Evolutionary conservation across 129 eudicot species (phyloP), one percentile per base, ranked within the genome.

Genomic region (Saposhnikovia divaricata): DNA sequence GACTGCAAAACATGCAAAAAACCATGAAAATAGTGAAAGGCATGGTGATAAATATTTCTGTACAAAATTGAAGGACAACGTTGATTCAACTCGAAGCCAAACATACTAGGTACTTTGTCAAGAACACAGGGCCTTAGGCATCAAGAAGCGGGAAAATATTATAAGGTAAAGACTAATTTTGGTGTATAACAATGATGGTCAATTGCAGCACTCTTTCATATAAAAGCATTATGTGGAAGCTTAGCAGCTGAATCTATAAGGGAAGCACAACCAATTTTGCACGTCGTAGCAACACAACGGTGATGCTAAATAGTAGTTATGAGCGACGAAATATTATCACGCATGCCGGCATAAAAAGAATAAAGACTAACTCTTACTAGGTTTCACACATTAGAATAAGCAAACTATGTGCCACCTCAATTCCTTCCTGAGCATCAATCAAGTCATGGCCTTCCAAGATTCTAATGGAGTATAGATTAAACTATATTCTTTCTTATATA

Each of bases 1-100:
- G 97, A 74, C 98, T 94, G 93, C 88, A 90, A 84, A 55, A 38
- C 63, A 84, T 10, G 37, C 23, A 23, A 65, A 79, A 79, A 55
- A 57, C 14, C 63, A 39, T 45, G 16, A 76, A 44, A 43, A 27
- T 47, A 61, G 31, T 31, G 71, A 45, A 25, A 46, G 72, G n/a
- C 43, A 39, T 7, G 23, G 9, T 65, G 16, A 28, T 61, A 76
- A 12, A 25, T 59, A 59, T 59, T 9, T 61, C 0, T 61, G 31
- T 9, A 9, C 16, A n/a, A 59, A 14, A 3, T 7, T 2, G 25
- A 25, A 2, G 12, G 18, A 68, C 23, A 68, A 31, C 4, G 1
- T 4, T 68, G 43, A 68, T 68, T 68, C 73, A 68, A 68, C 73
- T 68, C 43, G 31, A 31, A 27, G 23, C 42, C 39, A 13, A 68